phyloP scores from a whole-genome alignment of 108 stramenopile species.

The Nitzschia sp. region DNA sequence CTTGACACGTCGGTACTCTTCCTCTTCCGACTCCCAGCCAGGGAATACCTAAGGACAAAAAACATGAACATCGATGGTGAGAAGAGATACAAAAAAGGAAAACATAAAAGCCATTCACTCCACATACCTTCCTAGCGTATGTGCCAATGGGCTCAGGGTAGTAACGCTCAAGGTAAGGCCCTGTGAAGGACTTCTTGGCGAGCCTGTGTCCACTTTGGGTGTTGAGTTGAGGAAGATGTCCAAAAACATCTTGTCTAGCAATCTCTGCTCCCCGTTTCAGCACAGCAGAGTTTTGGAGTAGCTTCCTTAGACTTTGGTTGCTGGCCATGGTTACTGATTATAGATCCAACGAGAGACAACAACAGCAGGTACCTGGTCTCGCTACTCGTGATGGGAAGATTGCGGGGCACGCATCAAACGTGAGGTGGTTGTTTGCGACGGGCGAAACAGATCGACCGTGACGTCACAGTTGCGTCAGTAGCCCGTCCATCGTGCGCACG shows the following conservation, averaged over 20 bases:
- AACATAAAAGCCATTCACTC: not conserved
- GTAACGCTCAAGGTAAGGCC: slow-evolving; percentile 66
- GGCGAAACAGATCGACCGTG: too few relatives aligned
- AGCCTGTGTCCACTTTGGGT: slow-evolving; percentile 53
- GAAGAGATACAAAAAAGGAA: not conserved
- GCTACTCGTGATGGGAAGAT: too few relatives aligned
- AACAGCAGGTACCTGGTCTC: too few relatives aligned
- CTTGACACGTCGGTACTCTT: slow-evolving; percentile 68
- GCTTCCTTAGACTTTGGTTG: slow-evolving; percentile 2
- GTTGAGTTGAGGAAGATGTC: slow-evolving; percentile 64
- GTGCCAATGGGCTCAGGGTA: slow-evolving; percentile 75
- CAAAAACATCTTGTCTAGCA: slow-evolving; percentile 68
- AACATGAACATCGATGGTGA: not conserved
- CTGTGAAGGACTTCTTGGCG: slow-evolving; percentile 61
- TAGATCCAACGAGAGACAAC: too few relatives aligned
- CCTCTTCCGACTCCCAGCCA: slow-evolving; percentile 62
- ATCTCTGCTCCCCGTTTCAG: slow-evolving; percentile 33
- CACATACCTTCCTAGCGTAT: slow-evolving; percentile 67
- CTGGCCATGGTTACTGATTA: too few relatives aligned
- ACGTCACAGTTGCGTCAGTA: too few relatives aligned
- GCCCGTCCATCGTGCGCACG: too few relatives aligned
- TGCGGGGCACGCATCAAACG: too few relatives aligned
- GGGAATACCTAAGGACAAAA: slow-evolving; percentile 29
- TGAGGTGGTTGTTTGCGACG: too few relatives aligned
- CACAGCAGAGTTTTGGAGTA: slow-evolving; percentile 25